phyloP scores from a whole-genome alignment of 2,329 filamentous ascomycete genomes.

The Neoascochyta sp. region DNA sequence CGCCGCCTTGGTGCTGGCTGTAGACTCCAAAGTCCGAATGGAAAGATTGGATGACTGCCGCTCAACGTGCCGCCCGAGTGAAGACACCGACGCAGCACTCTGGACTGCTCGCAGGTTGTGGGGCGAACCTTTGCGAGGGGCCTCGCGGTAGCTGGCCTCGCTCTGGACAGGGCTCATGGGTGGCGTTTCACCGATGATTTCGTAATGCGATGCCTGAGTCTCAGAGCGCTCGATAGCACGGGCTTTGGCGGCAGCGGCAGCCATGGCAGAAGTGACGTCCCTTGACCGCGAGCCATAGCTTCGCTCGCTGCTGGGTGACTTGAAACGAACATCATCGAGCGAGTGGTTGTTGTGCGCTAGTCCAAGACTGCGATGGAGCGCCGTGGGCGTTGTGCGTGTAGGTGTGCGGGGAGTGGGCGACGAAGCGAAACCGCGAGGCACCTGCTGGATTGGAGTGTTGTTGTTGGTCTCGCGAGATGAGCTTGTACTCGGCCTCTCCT shows the following conservation, averaged over 20 bases:
- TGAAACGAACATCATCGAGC: constrained; percentile 49
- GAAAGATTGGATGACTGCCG: constrained; percentile 55
- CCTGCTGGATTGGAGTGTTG: constrained; percentile 57
- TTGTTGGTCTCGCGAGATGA: constrained; percentile 52
- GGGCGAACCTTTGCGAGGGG: constrained; percentile 37
- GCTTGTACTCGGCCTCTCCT: constrained; percentile 52
- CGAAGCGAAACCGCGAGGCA: constrained; percentile 60
- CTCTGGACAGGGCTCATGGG: constrained; percentile 87
- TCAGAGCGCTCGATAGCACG: constrained; percentile 34
- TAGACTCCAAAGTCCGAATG: constrained; percentile 56
- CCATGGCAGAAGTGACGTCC: constrained; percentile 21
- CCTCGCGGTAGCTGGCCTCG: constrained; percentile 68
- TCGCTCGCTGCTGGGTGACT: constrained; percentile 43
- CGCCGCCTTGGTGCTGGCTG: constrained; percentile 56
- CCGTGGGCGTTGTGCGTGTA: constrained; percentile 58
- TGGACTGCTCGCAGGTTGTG: constrained; percentile 46
- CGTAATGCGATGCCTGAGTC: constrained; percentile 37
- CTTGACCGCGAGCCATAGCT: constrained; percentile 40
- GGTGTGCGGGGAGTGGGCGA: constrained; percentile 56
- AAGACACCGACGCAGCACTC: constrained; percentile 53
- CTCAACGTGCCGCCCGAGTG: constrained; percentile 56
- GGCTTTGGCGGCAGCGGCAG: constrained; percentile 39
- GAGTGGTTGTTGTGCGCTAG: constrained; percentile 62
- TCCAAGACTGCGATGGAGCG: constrained; percentile 58
- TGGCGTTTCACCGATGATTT: constrained; percentile 32